Evolutionary conservation across 2,329 filamentous ascomycete genomes (phyloP), one percentile per base, ranked within the genome.

Genomic region (Apiospora phragmitis): DNA sequence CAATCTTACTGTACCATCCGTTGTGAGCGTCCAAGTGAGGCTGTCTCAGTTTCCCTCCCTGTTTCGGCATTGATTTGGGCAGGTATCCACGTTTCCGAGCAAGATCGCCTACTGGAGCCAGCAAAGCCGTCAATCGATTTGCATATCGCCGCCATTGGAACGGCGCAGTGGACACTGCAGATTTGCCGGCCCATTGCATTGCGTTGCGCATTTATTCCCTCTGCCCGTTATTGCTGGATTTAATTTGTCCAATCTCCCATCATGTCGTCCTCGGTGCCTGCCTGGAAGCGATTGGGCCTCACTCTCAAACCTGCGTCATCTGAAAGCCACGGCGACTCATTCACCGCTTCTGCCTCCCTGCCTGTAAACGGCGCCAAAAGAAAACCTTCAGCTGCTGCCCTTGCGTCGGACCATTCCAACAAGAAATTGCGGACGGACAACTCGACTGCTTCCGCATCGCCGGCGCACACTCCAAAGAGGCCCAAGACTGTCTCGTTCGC

Each of bases 201-300:
- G 43, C 43, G 43, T 24, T 32, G 38, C 42, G 65, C 65, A 67
- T 67, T n/a, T 67, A 18, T 43, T 67, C 38, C 7, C 38, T 43
- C 38, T 67, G 38, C 49, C 32, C 32, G 67, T 21, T 29, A 45
- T 29, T 41, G 24, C 45, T 55, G 18, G 43, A 38, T 55, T 35
- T 55, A 12, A 55, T 68, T 55, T 41, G 67, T 55, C 67, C 45
- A 65, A 72, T 72, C 77, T 79, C 76, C 75, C 75, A 80, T 76
- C 79, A 85, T 86, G 82, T 83, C 80, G 75, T 83, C 82, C 75
- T 75, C 83, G 75, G 82, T 87, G 73, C 88, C 88, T 70, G 87
- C 87, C 73, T 90, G 88, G 88, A 90, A 90, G 78, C 85, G 86
- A 83, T 85, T 89, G 84, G 88, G 88, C 80, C 85, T 90, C 78